Base-by-base conservation (phyloP, 2,329 filamentous ascomycete species). In the Cercospora zeina region DNA sequence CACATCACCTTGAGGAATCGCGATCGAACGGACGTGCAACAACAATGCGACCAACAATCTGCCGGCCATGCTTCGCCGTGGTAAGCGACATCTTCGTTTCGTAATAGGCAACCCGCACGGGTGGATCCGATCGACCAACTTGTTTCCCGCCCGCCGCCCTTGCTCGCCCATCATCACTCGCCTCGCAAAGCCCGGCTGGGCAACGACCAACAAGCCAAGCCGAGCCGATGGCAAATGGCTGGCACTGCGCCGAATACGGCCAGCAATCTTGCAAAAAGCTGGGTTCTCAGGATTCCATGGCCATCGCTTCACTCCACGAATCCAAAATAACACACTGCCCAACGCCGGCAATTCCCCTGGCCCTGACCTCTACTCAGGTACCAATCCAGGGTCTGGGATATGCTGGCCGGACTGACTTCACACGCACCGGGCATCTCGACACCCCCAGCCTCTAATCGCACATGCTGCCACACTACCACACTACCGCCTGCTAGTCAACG, bases 201-300 rank as follows among this genome's bases (percentile, higher is more conserved):
- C 54, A 57, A 33, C 55, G 47, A 62, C 54, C 47, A 45, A 31
- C 37, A 21, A 49, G 19, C 55, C 37, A 21, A 49, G 19, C 55
- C 60, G 60, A 62, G 37, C 60, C 60, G 37, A 62, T 31, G 39
- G 39, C 9, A 36, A 62, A 58, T 30, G 36, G 27, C 49, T 62
- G 49, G 55, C 14, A 58, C 55, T 36, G 19, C 33, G 19, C 37
- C 19, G 31, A 33, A 16, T 19, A 59, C 36, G 21, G 31, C 24
- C 24, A 27, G 53, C 33, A 55, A 19, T 55, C 21, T n/a, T 34
- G n/a, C 47, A n/a, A 24, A 14, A 27, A 37, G 27, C 31, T 39
- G 39, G 33, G 57, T 16, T 51, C 57, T 37, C 33, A 19, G 31
- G 53, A 59, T 21, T 24, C 21, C 19, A 21, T 42, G 27, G 37